Evolutionary conservation across 2,329 filamentous ascomycete species (phyloP), one percentile per base, ranked within the genome.

Genomic region (Fusarium anguioides): DNA sequence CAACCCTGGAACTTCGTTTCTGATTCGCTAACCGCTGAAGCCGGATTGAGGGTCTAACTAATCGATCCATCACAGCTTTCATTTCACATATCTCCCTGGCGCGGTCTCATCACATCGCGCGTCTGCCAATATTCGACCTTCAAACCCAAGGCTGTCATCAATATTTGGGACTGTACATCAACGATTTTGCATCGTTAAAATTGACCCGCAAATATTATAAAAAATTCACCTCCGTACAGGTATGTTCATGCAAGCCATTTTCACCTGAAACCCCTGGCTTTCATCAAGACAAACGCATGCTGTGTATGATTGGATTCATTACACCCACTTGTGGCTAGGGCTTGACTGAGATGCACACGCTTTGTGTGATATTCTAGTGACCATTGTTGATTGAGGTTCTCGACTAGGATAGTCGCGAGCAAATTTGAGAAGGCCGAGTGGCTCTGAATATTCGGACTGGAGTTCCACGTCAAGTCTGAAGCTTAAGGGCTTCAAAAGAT

Each of bases 21-120:
- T 66, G 27, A 69, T 69, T 64, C 49, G 66, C 35, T 37, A 39
- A 20, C 37, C 11, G 31, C 26, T 35, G 52, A 50, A 33, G 26
- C 47, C 35, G 35, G n/a, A n/a, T n/a, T n/a, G n/a, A n/a, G n/a
- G 40, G 37, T 39, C 60, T 52, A 48, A 64, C 53, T 65, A 68
- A 68, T 68, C 50, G 60, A 68, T 68, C 18, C 65, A 65, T 68
- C 64, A 68, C 65, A 61, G 50, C 64, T 50, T 68, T 65, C 64
- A 68, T 50, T 56, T 68, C 39, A 44, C 60, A 60, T n/a, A n/a
- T 64, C 64, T 60, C 39, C 50, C 42, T 52, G 35, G 27, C 36
- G 39, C 48, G 21, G 33, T 49, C 44, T 48, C 45, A 33, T 44
- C 27, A 44, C 40, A 49, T 50, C 37, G 68, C 39, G 40, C 48